Evolutionary conservation across 176 grass and related monocot species (phyloP), one percentile per base, ranked within the genome.

Genomic region (Oropetium thomaeum): DNA sequence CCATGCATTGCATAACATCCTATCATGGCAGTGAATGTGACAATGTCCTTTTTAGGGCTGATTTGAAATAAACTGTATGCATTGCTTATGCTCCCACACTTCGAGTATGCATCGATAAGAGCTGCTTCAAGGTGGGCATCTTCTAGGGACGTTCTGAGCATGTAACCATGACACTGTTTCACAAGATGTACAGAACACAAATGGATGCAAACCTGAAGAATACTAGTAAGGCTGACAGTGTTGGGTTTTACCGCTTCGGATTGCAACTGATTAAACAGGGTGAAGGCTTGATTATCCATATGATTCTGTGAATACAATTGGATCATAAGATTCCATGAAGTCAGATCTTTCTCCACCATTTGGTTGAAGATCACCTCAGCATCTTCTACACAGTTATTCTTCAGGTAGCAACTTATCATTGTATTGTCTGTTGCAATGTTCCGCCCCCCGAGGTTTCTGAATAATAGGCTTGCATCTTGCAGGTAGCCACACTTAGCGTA

Each of bases 1-100:
- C 91, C 91, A 73, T 90, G 82, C 88, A 94, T 90, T 20, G 88
- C 91, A 74, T 85, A 94, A 64, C 82, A 86, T 64, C 91, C 79
- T 37, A 94, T 68, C 91, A 94, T 88, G 58, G 88, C 79, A 52
- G 88, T 94, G 73, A 85, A 94, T 26, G 38, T 81, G 32, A 94
- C 74, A 28, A 93, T 45, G 52, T 94, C 91, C 45, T 85, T 93
- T 17, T 84, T 58, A 7, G 10, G 54, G 85, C 84, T 88, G 26
- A 57, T 12, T 55, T 38, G 35, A 82, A 90, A 94, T 29, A 90
- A 37, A 45, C 74, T 88, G 51, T 69, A 73, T 4, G 88, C 82
- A 83, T 83, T 84, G 64, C 22, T 65, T 74, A 88, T 77, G 27
- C 71, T 90, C 26, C 91, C 91, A 7, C 91, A 88, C 53, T 94